Percentiles rank a stretch among this genome's conserved stretches.
phyloP scores from a whole-genome alignment of 2,329 filamentous ascomycete species.

The Pochonia chlamydosporia region DNA sequence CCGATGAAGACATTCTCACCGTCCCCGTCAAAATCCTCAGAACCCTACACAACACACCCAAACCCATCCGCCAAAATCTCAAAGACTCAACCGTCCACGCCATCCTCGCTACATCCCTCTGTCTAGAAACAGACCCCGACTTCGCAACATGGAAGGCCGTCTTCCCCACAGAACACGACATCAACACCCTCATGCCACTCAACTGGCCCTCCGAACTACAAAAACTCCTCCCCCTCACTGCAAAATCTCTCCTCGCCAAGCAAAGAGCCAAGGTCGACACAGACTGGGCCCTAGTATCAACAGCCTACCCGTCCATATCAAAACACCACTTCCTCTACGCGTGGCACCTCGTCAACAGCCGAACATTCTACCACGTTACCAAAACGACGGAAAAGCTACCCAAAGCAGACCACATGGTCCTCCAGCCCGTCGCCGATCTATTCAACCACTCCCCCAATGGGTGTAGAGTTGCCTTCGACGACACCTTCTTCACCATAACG shows the following conservation, averaged over 20 bases:
- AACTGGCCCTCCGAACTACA: slow-evolving; percentile 40
- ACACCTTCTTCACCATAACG: slow-evolving; percentile 47
- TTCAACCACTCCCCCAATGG: slow-evolving; percentile 53
- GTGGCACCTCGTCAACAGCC: slow-evolving; percentile 57
- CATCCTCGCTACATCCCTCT: slow-evolving; percentile 64
- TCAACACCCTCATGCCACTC: slow-evolving; percentile 42
- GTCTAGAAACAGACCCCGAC: slow-evolving; percentile 42
- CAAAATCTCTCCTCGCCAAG: slow-evolving; percentile 39
- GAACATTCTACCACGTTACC: slow-evolving; percentile 54
- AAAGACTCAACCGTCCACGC: slow-evolving; percentile 58
- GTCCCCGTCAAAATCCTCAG: slow-evolving; percentile 61
- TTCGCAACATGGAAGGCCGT: slow-evolving; percentile 58
- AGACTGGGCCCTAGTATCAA: slow-evolving; percentile 33
- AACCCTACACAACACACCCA: slow-evolving; percentile 55
- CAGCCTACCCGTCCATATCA: slow-evolving; percentile 18
- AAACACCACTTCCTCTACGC: slow-evolving; percentile 43
- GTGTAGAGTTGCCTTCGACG: slow-evolving; percentile 48
- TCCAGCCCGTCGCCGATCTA: slow-evolving; percentile 68
- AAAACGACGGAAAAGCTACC: slow-evolving; percentile 35
- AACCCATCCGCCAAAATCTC: slow-evolving; percentile 44
- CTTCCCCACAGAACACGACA: slow-evolving; percentile 58
- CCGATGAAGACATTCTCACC: slow-evolving; percentile 51
- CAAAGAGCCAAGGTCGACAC: slow-evolving; percentile 42
- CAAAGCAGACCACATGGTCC: slow-evolving; percentile 56
- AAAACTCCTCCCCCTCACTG: slow-evolving; percentile 35